Evolutionary conservation across 2,329 filamentous ascomycete genomes (phyloP), one percentile per base, ranked within the genome.

Genomic region (Neocatenulostroma microsporum): DNA sequence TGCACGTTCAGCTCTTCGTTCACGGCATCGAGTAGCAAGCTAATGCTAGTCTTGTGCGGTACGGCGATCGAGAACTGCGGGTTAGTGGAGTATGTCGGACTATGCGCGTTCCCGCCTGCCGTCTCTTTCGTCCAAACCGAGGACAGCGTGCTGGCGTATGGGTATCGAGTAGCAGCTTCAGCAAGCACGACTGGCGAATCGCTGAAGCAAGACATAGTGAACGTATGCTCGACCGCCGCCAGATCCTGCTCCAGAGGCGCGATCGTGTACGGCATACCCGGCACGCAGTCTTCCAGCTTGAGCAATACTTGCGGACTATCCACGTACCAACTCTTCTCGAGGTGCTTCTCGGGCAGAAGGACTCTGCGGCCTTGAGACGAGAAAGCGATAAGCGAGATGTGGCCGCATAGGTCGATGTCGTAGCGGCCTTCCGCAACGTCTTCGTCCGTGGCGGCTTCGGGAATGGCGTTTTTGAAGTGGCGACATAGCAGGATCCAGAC

Each of bases 301-400:
- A 93, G 76, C 6, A 98, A 74, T 1, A 84, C 94, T 58, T 96
- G 93, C 2, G 87, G 87, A 2, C 88, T 93, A 61, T 95, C 89
- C 21, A 96, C 86, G 45, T 85, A 94, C n/a, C 85, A 84, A 0
- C 82, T 83, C 23, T 82, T 78, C 50, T 84, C 78, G 0, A 84
- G 59, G 17, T 79, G 74, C 5, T 77, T 76, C 38, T 89, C 84
- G 36, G 77, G 78, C 11, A 91, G 68, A 47, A 85, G 80, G 0
- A 95, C 78, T 32, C 79, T 74, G 23, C 77, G 69, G 2, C 89
- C 88, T 25, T 71, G 57, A 20, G 76, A 76, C 13, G 81, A 72
- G 56, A 89, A 95, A 1, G 91, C 71, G 41, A 86, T 86, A 18
- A 98, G 73, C 49, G 84, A 85, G 62, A 94, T 94, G 60, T 87